Conservation (phyloP, 495 filamentous ascomycete species). For the Evernia prunastri region DNA sequence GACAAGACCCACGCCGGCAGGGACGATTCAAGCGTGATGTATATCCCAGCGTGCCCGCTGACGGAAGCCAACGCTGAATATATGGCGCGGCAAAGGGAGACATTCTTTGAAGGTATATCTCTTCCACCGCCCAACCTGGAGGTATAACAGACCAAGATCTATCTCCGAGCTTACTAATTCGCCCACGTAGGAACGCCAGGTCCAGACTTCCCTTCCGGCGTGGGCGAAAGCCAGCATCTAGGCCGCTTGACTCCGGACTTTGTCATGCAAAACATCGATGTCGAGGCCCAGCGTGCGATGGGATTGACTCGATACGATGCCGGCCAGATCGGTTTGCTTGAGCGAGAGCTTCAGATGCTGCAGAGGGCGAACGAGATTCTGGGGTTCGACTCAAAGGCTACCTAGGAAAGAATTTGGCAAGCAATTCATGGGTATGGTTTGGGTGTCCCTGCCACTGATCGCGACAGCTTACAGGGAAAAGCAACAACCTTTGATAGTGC, state of each 20-base stretch:
- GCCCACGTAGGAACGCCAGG: slow-evolving; percentile 40
- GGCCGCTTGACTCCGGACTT: slow-evolving; percentile 26
- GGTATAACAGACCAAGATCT: neutral
- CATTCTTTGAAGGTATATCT: slow-evolving; percentile 48
- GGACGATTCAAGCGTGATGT: slow-evolving; percentile 71
- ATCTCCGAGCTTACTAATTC: slow-evolving; percentile 1
- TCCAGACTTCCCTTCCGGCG: slow-evolving; percentile 64
- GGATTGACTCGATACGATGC: slow-evolving; percentile 19
- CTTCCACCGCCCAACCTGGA: too few relatives aligned
- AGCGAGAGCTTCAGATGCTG: slow-evolving; percentile 12
- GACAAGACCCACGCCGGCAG: slow-evolving; percentile 68
- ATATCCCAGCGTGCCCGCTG: slow-evolving; percentile 79
- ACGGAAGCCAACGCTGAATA: slow-evolving; percentile 68
- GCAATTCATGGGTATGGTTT: neutral
- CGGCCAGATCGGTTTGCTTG: neutral
- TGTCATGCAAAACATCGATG: slow-evolving; percentile 24
- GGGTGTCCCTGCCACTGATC: neutral
- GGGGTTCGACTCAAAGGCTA: slow-evolving; percentile 13
- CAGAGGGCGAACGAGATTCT: slow-evolving; percentile 21
- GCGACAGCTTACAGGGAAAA: neutral
- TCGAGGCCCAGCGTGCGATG: slow-evolving; percentile 24
- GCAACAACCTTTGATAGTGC: neutral
- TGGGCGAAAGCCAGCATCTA: slow-evolving; percentile 28
- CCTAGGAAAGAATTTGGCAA: neutral
- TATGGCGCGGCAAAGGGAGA: slow-evolving; percentile 58